Evolutionary conservation across 495 filamentous ascomycete genomes (phyloP), one percentile per base, ranked within the genome.

Genomic region (Penicillium canariense): DNA sequence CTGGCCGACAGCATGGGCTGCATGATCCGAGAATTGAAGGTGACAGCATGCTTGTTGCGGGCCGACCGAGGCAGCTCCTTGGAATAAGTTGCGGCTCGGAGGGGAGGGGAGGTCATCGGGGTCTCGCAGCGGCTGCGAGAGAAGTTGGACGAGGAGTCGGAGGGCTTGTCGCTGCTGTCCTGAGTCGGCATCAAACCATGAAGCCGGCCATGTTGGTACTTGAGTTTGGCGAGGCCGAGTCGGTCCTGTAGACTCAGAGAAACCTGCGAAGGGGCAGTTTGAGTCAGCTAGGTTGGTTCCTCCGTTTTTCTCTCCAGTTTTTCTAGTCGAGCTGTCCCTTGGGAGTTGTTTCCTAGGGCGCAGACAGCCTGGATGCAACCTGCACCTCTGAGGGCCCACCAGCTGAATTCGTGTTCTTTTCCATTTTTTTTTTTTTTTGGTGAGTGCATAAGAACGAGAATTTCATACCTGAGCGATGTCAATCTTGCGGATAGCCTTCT

Each of bases 191-290:
- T 67, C 35, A 72, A 52, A 2, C 63, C 52, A 54, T 70, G 69
- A 25, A 77, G 62, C 49, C 70, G 72, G 56, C 93, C 93, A 71
- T 96, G 85, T 70, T 93, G 89, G 48, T 92, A 89, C 75, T 97
- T 99, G 82, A 96, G 91, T 75, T 89, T 92, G 67, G 94, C 94
- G 47, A 97, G 82, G 59, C 95, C 93, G 30, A 99, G 81, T 39
- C 93, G 90, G 75, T 95, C 88, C 71, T 96, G 90, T 30, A 99
- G 77, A 63, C 85, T 87, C 70, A 92, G 78, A 50, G 91, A 94
- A 72, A 97, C 94, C 94, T 98, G 58, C 34, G 35, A 22, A 7
- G 35, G 51, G n/a, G 28, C 23, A 30, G 27, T 36, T 9, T 30
- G 26, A 14, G 56, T 65, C 26, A 65, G 51, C 38, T 10, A n/a